Evolutionary conservation across 495 filamentous ascomycete species (phyloP).

Genomic region (Penicillium riverlandense): DNA sequence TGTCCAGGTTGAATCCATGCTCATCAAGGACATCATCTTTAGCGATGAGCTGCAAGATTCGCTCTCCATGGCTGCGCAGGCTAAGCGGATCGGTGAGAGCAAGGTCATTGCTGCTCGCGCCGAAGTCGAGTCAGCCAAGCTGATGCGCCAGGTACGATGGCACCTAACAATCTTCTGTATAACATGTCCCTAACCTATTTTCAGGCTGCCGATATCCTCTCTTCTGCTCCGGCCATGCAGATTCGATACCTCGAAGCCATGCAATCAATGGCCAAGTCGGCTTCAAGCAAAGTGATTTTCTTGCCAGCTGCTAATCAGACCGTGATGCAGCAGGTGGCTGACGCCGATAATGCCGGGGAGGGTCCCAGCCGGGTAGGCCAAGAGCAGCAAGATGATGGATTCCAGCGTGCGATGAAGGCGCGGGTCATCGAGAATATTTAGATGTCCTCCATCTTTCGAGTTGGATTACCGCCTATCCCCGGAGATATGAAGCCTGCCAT

Average conservation of each 20-base stretch:
- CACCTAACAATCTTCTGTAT: background rate
- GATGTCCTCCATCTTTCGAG: background rate
- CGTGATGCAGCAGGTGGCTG: conserved; percentile 39
- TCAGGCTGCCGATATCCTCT: conserved; percentile 84
- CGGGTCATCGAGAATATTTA: conserved; percentile 83
- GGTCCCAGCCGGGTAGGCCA: conserved; percentile 48
- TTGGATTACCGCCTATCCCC: too few relatives aligned
- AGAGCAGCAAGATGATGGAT: conserved; percentile 45
- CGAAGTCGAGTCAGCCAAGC: conserved; percentile 92
- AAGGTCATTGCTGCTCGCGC: conserved; percentile 97
- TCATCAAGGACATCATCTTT: conserved; percentile 99
- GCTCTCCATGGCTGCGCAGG: conserved; percentile 98
- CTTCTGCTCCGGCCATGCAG: conserved; percentile 94
- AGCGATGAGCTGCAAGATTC: conserved; percentile 91
- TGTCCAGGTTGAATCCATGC: conserved; percentile 94
- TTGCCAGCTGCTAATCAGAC: conserved; percentile 56
- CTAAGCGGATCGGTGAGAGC: conserved; percentile 94
- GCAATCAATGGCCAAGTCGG: conserved; percentile 96
- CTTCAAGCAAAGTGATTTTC: conserved; percentile 97
- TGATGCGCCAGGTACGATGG: conserved; percentile 72
- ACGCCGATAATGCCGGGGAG: conserved; percentile 51
- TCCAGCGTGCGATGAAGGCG: conserved; percentile 79
- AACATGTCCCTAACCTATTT: background rate
- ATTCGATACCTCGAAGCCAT: conserved; percentile 99
- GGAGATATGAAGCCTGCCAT: too few relatives aligned